These are phyloP conservation scores for Camellia japonica DNA, from an alignment of 148 eudicot genomes.

Conservation along the genomic window DNA sequence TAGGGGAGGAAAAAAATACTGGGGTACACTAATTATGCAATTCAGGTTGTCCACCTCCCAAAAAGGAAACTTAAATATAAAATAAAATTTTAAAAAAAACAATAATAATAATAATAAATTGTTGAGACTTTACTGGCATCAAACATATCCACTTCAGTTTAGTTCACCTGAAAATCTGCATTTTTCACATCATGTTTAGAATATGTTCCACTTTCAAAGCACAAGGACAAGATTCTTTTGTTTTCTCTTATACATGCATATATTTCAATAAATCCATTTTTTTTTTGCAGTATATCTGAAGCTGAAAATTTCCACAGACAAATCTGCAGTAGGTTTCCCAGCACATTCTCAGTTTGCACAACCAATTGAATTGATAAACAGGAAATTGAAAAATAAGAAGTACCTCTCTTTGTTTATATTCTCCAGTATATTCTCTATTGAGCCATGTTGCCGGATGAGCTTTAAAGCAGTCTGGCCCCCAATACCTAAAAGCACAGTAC, in stretches of 20 bases:
- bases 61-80: too few relatives aligned
- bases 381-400: slow-evolving; percentile 7
- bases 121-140: not conserved
- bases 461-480: slow-evolving; percentile 93
- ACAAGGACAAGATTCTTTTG: not conserved
- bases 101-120: not conserved
- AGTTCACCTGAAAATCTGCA: not conserved
- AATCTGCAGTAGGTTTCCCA: not conserved
- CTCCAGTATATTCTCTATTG: slow-evolving; percentile 80
- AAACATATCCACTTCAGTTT: not conserved
- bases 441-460: slow-evolving; percentile 93
- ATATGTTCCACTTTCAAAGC: not conserved
- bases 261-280: not conserved
- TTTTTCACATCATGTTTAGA: not conserved
- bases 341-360: not conserved
- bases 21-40: not conserved
- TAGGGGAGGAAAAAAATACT: not conserved
- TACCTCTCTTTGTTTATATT: slow-evolving; percentile 90
- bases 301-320: not conserved
- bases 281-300: not conserved
- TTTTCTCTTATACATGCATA: not conserved
- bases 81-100: not conserved
- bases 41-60: not conserved
- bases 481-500: slow-evolving; percentile 49
- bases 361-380: slow-evolving; percentile 9